Evolutionary conservation across 2,329 filamentous ascomycete genomes (phyloP), one percentile per base, ranked within the genome.

Genomic region (Ascochyta koolunga): DNA sequence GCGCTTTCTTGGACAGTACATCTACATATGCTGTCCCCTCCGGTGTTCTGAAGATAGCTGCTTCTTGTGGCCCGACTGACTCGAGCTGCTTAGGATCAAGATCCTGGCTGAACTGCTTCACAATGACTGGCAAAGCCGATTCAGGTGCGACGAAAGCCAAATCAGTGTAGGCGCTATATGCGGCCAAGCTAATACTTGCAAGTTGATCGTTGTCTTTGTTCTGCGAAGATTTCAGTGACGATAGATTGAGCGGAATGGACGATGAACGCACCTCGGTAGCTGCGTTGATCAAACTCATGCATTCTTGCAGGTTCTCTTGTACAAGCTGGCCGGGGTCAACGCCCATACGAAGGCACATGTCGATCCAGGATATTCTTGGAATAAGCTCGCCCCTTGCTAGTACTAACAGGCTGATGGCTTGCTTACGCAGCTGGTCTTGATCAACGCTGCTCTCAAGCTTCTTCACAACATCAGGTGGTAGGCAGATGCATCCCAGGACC

Each of bases 121-220:
- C 84, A 21, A 99, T 82, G 7, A 85, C 83, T 4, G 91, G 84
- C 18, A 91, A 89, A 76, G 96, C 89, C 15, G 80, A 80, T 37
- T 95, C 89, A 0, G 95, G 95, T 4, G 93, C 90, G 22, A 99
- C 91, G 69, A 99, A 99, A 3, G 91, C 93, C 54, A 99, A 81
- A 68, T 98, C 95, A 32, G 93, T 92, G 10, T 91, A 90, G 7
- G 93, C 91, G 63, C 87, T 87, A 73, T 88, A 96, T 3, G 93
- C 90, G 46, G 93, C 93, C 35, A 79, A 76, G 66, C 86, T 87
- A 37, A 90, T 78, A 3, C 45, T 58, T 2, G 70, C 66, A 19
- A 69, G 69, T 13, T 42, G 50, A 9, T 61, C 52, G 36, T 69
- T 69, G 11, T 63, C 54, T 10, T 56, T 56, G 33, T 62, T 58